These are phyloP conservation scores for Diaporthe helianthi DNA, from an alignment of 2,329 filamentous ascomycete genomes.

Conservation along the genomic window DNA sequence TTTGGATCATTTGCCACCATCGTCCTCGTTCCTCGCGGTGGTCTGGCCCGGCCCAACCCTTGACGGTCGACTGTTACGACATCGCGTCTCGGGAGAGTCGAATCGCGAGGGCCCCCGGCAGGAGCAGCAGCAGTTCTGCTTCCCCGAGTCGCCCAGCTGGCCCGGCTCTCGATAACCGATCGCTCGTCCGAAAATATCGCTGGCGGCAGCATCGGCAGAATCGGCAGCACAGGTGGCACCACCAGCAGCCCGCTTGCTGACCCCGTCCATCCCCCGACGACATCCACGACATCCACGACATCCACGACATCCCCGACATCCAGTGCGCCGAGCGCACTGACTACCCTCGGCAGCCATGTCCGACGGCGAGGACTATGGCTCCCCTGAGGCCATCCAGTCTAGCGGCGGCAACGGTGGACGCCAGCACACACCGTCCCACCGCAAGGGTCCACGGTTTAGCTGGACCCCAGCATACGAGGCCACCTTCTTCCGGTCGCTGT, in stretches of 20 bases:
- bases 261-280: background rate
- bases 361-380: slow-evolving; percentile 43
- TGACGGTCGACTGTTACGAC: background rate
- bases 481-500: slow-evolving; percentile 67
- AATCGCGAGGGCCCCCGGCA: slow-evolving; percentile 4
- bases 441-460: slow-evolving; percentile 60
- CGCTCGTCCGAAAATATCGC: background rate
- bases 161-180: background rate
- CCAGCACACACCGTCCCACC: slow-evolving; percentile 40
- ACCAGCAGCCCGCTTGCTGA: slow-evolving; percentile 5
- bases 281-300: background rate
- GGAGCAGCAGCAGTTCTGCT: slow-evolving; percentile 9
- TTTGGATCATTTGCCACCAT: slow-evolving; percentile 23
- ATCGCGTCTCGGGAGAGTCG: background rate
- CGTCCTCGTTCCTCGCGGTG: slow-evolving; percentile 21
- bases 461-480: slow-evolving; percentile 66
- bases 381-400: slow-evolving; percentile 33
- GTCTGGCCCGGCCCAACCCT: slow-evolving; percentile 17
- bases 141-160: slow-evolving; percentile 1
- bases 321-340: background rate
- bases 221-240: background rate
- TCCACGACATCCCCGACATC: background rate
- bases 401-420: slow-evolving; percentile 33
- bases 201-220: background rate
- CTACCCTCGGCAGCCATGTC: slow-evolving; percentile 40